Base-by-base conservation (phyloP, 192 early-diverging fungal genomes). In the Umbelopsis isabellina region DNA sequence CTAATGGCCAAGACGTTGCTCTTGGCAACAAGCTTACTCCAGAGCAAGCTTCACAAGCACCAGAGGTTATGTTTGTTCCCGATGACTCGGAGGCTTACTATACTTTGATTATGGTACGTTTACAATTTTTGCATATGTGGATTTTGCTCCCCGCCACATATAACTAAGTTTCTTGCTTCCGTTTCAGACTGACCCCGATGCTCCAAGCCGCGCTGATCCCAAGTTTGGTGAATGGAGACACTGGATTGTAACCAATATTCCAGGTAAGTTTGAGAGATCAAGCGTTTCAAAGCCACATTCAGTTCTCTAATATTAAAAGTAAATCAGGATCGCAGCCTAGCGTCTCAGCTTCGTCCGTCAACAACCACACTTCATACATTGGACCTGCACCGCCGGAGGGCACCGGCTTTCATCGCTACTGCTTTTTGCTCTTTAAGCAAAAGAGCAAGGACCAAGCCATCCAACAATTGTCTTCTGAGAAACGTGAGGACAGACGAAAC, bases 381-480 rank as follows among this genome's bases (percentile, higher is more conserved):
- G 83, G 81, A 16, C 88, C 88, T 5, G 75, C 73, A 7, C 88
- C 88, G 16, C 82, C 81, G 7, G 21, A 49, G 9, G 85, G 83
- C 16, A 83, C 79, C 41, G 86, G 86, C 18, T 70, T 75, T 37
- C 88, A 90, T 72, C 82, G 88, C 4, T 88, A 88, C 46, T 76
- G 87, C 52, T 88, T 90, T 65, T 72, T 88, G 13, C 66, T 87
- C 13, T 90, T 82, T 73, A 82, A 83, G 20, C 88, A 90, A 58
- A 65, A 72, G 8, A 61, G 69, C 35, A 53, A 72, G 3, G 49
- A 66, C 15, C 65, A 82, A 37, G 33, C 67, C 4, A 65, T 75
- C 22, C 48, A 66, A 22, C 65, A 77, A 4, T 53, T 80, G 53
- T 20, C 72, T 55, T n/a, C 66, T 7, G 46, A 51, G 20, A 47